Conservation (phyloP, 1,284 basidiomycete genomes). For the Gymnopus androsaceus region DNA sequence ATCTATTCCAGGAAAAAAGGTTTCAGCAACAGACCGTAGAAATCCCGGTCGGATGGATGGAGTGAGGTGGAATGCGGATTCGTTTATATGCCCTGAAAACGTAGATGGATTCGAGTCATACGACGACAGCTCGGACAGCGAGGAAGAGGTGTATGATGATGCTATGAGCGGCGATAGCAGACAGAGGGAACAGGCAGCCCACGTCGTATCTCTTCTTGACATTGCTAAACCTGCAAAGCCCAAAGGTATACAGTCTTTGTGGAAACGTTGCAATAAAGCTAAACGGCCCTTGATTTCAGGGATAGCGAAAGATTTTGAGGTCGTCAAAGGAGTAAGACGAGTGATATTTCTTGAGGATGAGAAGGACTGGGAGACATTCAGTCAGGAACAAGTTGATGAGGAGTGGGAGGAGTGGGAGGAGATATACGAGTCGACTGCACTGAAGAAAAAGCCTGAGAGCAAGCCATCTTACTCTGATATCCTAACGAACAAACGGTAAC, state of each 20-base stretch:
- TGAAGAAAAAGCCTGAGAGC: not conserved
- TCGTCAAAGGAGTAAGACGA: slow-evolving; percentile 14
- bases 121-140: not conserved
- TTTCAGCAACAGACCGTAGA: slow-evolving; percentile 12
- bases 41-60: slow-evolving; percentile 29
- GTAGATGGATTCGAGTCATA: slow-evolving; percentile 20
- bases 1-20: not conserved
- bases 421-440: slow-evolving; percentile 2
- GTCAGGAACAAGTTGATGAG: slow-evolving; percentile 3
- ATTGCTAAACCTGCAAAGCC: slow-evolving; percentile 21
- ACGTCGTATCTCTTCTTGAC: slow-evolving; percentile 20
- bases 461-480: slow-evolving; percentile 1
- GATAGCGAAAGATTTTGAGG: slow-evolving; percentile 21
- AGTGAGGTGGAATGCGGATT: slow-evolving; percentile 25
- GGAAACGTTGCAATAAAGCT: not conserved
- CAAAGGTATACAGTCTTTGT: slow-evolving; percentile 18
- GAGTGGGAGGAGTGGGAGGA: slow-evolving; percentile 22
- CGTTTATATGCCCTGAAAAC: slow-evolving; percentile 21
- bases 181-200: not conserved
- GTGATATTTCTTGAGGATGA: slow-evolving; percentile 23
- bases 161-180: not conserved
- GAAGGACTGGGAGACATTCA: not conserved
- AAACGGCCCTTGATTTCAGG: slow-evolving; percentile 11
- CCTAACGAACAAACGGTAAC: not conserved
- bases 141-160: not conserved